These are phyloP conservation scores for Nemania sp. DNA, from an alignment of 2,329 filamentous ascomycete genomes.

Conservation along the genomic window DNA sequence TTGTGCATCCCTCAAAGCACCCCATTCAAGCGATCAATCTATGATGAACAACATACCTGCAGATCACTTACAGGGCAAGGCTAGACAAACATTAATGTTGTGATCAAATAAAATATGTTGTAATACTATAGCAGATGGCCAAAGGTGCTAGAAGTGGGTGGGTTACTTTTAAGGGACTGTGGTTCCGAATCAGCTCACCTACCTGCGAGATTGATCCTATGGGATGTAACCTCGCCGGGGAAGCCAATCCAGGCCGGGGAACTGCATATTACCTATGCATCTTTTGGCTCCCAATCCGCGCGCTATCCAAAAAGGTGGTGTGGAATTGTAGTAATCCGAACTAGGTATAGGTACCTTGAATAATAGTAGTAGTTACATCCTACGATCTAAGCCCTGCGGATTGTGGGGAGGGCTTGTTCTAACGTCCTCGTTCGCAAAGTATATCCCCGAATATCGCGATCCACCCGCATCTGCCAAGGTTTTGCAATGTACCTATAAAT, in stretches of 20 bases:
- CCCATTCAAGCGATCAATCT: too few relatives aligned
- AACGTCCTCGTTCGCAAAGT: background rate
- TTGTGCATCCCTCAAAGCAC: too few relatives aligned
- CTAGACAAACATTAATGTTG: constrained; percentile 1
- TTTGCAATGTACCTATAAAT: background rate
- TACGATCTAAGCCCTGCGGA: background rate
- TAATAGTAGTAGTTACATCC: background rate
- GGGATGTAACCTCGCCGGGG: constrained; percentile 9
- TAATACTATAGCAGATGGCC: background rate
- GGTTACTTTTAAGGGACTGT: background rate
- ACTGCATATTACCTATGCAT: background rate
- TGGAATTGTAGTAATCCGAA: background rate
- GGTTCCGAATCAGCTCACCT: background rate
- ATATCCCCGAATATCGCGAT: background rate
- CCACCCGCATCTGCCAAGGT: background rate
- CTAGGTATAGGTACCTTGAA: background rate
- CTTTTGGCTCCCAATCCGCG: background rate
- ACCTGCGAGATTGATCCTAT: background rate
- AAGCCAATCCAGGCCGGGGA: background rate
- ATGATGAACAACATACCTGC: too few relatives aligned
- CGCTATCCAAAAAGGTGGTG: background rate
- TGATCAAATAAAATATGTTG: constrained; percentile 6
- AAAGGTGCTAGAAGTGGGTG: too few relatives aligned
- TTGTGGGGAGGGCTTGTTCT: background rate
- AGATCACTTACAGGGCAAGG: background rate